These are phyloP conservation scores for Candida yuanshanica DNA, from an alignment of 805 yeast species.

Conservation along the genomic window DNA sequence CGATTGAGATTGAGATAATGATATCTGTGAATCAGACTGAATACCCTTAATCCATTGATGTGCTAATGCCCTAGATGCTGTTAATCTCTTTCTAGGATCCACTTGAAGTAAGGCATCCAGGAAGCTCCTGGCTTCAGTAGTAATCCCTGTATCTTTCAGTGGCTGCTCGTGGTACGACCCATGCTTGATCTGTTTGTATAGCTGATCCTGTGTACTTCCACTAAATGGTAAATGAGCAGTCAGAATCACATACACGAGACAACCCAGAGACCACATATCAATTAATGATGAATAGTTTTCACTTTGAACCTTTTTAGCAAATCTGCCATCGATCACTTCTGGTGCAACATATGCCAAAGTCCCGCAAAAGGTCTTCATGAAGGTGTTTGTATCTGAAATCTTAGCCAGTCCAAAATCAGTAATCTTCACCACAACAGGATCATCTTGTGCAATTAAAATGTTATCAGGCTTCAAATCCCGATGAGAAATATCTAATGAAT, in stretches of 20 bases:
- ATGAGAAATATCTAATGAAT: slow-evolving; percentile 87
- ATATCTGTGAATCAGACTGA: slow-evolving; percentile 34
- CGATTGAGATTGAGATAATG: slow-evolving; percentile 66
- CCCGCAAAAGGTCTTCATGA: slow-evolving; percentile 96
- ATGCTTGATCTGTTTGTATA: slow-evolving; percentile 66
- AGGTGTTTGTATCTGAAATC: slow-evolving; percentile 74
- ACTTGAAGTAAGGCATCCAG: slow-evolving; percentile 66
- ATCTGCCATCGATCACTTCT: slow-evolving; percentile 58
- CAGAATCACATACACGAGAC: slow-evolving; percentile 83
- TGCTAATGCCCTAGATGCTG: slow-evolving; percentile 67
- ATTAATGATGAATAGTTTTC: slow-evolving; percentile 73
- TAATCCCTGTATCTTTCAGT: slow-evolving; percentile 57
- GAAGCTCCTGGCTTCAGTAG: slow-evolving; percentile 68
- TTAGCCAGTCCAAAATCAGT: slow-evolving; percentile 97
- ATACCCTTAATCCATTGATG: slow-evolving; percentile 70
- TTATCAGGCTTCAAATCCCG: slow-evolving; percentile 96
- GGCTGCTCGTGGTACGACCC: slow-evolving; percentile 82
- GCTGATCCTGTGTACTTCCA: slow-evolving; percentile 83
- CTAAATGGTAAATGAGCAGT: slow-evolving; percentile 95
- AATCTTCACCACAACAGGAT: slow-evolving; percentile 86
- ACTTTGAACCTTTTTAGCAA: slow-evolving; percentile 21
- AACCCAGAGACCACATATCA: slow-evolving; percentile 98
- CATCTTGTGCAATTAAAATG: slow-evolving; percentile 82
- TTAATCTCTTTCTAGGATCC: slow-evolving; percentile 65
- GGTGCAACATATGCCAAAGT: slow-evolving; percentile 97